A percentile compares a stretch with the other conserved stretches of the same genome.
phyloP scores from a whole-genome alignment of 495 filamentous ascomycete species.

The Xylaria grammica region DNA sequence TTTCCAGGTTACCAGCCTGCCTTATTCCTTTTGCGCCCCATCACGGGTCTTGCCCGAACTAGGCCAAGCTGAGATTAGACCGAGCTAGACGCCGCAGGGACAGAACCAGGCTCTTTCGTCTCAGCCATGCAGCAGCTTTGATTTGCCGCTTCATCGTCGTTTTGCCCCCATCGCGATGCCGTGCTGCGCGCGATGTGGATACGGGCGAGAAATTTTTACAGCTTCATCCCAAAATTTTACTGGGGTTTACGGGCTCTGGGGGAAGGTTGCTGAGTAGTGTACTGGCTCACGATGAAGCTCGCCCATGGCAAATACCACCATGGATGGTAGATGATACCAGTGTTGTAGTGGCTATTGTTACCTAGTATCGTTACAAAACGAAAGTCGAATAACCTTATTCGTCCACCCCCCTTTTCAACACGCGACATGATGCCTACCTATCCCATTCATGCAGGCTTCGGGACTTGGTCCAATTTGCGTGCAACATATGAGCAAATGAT shows the following conservation, averaged over 20 bases:
- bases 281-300: too few species aligned
- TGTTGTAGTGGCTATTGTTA: not conserved
- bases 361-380: not conserved
- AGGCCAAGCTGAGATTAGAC: slow-evolving; percentile 8
- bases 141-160: not conserved
- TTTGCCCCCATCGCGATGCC: not conserved
- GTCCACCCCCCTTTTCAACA: too few species aligned
- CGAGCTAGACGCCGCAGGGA: slow-evolving; percentile 11
- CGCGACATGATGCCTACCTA: not conserved
- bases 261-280: too few species aligned
- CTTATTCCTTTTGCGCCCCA: too few species aligned
- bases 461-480: too few species aligned
- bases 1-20: not conserved
- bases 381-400: not conserved
- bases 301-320: not conserved
- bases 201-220: slow-evolving; percentile 13
- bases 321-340: not conserved
- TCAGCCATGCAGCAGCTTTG: not conserved
- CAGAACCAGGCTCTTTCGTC: slow-evolving; percentile 7
- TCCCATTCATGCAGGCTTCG: not conserved
- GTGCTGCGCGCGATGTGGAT: not conserved
- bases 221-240: not conserved
- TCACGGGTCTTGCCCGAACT: not conserved
- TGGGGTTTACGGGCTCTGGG: too few species aligned
- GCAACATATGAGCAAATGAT: too few species aligned